Conservation (phyloP, 805 yeast species). For the Ogataea paraovalis region DNA sequence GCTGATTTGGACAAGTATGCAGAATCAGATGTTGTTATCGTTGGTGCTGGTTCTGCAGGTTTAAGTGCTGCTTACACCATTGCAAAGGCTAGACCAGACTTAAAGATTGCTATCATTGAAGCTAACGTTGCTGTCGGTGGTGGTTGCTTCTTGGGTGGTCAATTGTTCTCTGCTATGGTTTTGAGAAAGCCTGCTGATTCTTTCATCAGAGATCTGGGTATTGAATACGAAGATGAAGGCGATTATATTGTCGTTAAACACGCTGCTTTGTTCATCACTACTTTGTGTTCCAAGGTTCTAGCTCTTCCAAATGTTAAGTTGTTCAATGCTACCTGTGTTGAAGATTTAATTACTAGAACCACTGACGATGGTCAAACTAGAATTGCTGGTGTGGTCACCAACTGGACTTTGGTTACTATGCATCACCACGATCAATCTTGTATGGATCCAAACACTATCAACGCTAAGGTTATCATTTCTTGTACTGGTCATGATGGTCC, state of each 20-base stretch:
- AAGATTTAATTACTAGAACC: slow-evolving; percentile 71
- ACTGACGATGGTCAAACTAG: slow-evolving; percentile 56
- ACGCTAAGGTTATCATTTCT: slow-evolving; percentile 58
- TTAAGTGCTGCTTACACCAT: slow-evolving; percentile 70
- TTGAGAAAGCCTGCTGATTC: slow-evolving; percentile 75
- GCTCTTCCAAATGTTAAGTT: slow-evolving; percentile 70
- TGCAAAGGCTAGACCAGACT: slow-evolving; percentile 71
- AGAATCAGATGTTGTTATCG: slow-evolving; percentile 68
- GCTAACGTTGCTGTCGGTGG: slow-evolving; percentile 78
- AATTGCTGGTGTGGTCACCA: slow-evolving; percentile 77
- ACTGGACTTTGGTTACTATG: slow-evolving; percentile 76
- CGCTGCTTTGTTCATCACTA: slow-evolving; percentile 73
- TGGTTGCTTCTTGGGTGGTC: slow-evolving; percentile 78
- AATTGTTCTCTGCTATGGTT: slow-evolving; percentile 72
- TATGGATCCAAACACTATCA: slow-evolving; percentile 81
- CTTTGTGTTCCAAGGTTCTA: slow-evolving; percentile 64
- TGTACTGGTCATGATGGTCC: slow-evolving; percentile 84
- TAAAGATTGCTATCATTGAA: slow-evolving; percentile 70
- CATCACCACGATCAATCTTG: slow-evolving; percentile 75
- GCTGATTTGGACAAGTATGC: slow-evolving; percentile 70
- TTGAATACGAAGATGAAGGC: slow-evolving; percentile 75
- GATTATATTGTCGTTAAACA: slow-evolving; percentile 77
- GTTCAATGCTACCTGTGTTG: slow-evolving; percentile 78
- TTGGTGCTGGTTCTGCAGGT: slow-evolving; percentile 80
- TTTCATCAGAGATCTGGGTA: slow-evolving; percentile 58